Evolutionary conservation across 805 yeast genomes (phyloP), one percentile per base, ranked within the genome.

Genomic region (Vanderwaltozyma tropicalis): DNA sequence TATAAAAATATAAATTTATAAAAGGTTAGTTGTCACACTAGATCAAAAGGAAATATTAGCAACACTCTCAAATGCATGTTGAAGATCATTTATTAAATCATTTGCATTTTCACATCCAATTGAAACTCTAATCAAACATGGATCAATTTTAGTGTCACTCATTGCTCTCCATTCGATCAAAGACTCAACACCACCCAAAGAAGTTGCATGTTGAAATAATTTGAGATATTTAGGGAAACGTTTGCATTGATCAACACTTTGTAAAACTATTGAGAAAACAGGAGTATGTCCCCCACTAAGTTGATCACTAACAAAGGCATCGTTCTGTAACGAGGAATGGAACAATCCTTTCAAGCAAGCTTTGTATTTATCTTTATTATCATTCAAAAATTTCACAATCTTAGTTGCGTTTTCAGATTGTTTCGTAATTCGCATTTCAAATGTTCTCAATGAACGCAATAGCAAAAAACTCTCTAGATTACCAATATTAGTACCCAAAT

Each of bases 171-270:
- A 86, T 60, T 88, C 96, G 40, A 88, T 76, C 52, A 87, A 64
- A 32, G 94, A 80, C 61, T 89, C 96, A 12, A 82, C 84, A 17
- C 96, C 95, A 28, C 96, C 96, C 20, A 89, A 66, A 2, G 95
- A 85, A 0, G 96, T 87, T 4, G 96, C 95, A 61, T 88, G 97
- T 48, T 79, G 80, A 64, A 87, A 86, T 45, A 72, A 73, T 47
- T 74, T 71, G 41, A 86, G 63, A 41, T 66, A 71, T 3, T 78
- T 65, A 7, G 95, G 94, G 13, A 88, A 63, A 9, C 48, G 38
- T 45, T 68, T 72, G 0, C 95, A 95, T 27, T 66, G 59, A 7
- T 72, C 74, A 34, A 63, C 70, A 10, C 64, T 50, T 6, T 55
- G 47, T 22, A 83, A 62, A 20, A 66, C 71, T 32, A 88, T 70